Evolutionary conservation across 306 rosid species (phyloP), one percentile per base, ranked within the genome.

Genomic region (Vigna reflexopilosa): DNA sequence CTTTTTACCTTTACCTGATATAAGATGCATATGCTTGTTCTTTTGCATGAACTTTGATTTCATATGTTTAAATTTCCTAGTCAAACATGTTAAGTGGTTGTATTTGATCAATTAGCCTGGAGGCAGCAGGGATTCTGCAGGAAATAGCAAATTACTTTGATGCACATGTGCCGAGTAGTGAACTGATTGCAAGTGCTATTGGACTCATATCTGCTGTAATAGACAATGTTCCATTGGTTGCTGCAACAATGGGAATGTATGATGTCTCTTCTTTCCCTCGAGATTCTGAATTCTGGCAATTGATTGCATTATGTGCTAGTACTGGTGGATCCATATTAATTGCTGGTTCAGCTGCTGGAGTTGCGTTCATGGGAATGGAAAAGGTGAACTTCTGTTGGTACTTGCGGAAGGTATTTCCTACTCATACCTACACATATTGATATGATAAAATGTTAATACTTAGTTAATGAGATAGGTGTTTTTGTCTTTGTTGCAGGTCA

Each of bases 341-440:
- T 68, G 89, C 89, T 79, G 99, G 99, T 73, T 95, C 98, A 30
- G 97, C 98, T 49, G 96, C 99, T 26, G 99, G 99, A 81, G 97
- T 91, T 69, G 98, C 99, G 54, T 91, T 91, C 83, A 92, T 95
- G 99, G 99, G 99, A 75, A 95, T 93, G 98, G 99, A 95, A 84
- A 95, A 89, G 77, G 97, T 95, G 84, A 90, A 95, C 70, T 95
- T 95, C 96, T 86, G 91, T 83, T 95, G 99, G 97, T 95, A 91
- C 88, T 80, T 95, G 1, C 83, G 88, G 67, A 93, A 95, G 98
- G 99, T 95, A 89, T 45, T 65, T 47, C 55, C 77, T 55, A 16
- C 62, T 50, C 4, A 30, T 5, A 30, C 28, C 0, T 50, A 28
- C 22, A 10, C 45, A 12, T 7, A 6, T 38, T 38, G 56, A 72